Evolutionary conservation across 2,329 filamentous ascomycete genomes (phyloP), one percentile per base, ranked within the genome.

Genomic region (Colletotrichum karsti): DNA sequence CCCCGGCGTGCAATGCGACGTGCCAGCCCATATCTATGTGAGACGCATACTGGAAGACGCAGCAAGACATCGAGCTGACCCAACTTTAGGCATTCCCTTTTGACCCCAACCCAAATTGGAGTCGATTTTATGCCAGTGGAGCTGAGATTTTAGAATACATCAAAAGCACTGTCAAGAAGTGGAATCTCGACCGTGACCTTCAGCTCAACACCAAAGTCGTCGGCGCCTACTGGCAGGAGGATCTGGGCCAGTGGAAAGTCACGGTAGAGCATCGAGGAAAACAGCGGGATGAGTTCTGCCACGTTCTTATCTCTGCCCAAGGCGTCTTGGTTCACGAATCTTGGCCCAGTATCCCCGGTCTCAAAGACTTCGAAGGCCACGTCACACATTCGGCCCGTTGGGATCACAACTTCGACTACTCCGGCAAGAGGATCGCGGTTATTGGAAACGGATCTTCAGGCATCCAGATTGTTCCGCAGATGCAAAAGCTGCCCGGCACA

Each of bases 91-190:
- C 74, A 79, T 90, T 62, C 82, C 87, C 46, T 0, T 90, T 88
- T 72, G 79, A 82, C 3, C 87, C 87, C 0, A 90, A 90, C 56
- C 85, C 85, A 0, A 79, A 89, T 63, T 91, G 89, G 87, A 82
- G 81, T 0, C 81, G 86, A 55, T 84, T 87, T 69, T 90, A 88
- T 70, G 87, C 87, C 3, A 82, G 84, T 64, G 88, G 87, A 1
- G 74, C 75, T 2, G 88, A 91, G 58, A 91, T 90, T 48, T 74
- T 81, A 18, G 78, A 81, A 3, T 88, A 90, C 70, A 84, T 86
- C 80, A 80, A 88, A 70, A 61, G 55, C 6, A 74, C 73, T 6
- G 88, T 88, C 1, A 79, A 80, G 30, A 83, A 79, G 65, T 83
- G 76, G 74, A 76, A 79, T 62, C 76, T 82, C 4, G 74, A 76